Evolutionary conservation across 2,329 filamentous ascomycete genomes (phyloP), one percentile per base, ranked within the genome.

Genomic region (Claviceps paspali): DNA sequence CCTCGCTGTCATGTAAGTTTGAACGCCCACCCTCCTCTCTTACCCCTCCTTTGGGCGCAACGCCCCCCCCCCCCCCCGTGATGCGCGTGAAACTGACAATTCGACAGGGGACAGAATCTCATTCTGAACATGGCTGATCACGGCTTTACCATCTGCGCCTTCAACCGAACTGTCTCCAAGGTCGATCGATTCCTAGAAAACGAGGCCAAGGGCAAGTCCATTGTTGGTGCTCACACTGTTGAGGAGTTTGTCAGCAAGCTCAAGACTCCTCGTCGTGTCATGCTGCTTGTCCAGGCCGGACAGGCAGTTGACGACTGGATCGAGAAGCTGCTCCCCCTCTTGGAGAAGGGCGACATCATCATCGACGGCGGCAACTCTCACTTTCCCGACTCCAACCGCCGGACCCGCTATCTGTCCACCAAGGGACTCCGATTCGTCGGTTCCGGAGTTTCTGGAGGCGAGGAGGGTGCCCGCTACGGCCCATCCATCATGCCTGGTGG

Each of bases 271-370:
- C 85, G 91, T 55, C 82, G 87, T 55, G 77, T 98, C 65, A 98
- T 98, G 91, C 77, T 98, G 56, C 82, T 98, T 51, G 91, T 98
- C 67, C 92, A 95, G 82, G 91, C 91, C 53, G 91, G 91, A 58
- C 83, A 91, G 73, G 81, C 91, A 46, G 91, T 98, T 51, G 91
- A 98, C 62, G 84, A 94, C 71, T 96, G 94, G 80, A 96, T 98
- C 57, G 86, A 95, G 75, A 79, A 79, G 52, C 80, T 98, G 49
- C 73, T 96, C 44, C 85, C 81, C 48, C 76, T 82, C 58, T 70
- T 88, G 47, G 79, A 86, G 61, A 60, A 74, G 55, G 87, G 85
- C 50, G 91, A 98, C 62, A 95, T 98, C 75, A 92, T 98, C 73
- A 96, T 98, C 56, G 91, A 98, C 59, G 91, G 91, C 62, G 91